Percentiles rank a stretch among this genome's conserved stretches.
Conservation (phyloP, 1,284 basidiomycete genomes). For the Ganoderma lingzhi region DNA sequence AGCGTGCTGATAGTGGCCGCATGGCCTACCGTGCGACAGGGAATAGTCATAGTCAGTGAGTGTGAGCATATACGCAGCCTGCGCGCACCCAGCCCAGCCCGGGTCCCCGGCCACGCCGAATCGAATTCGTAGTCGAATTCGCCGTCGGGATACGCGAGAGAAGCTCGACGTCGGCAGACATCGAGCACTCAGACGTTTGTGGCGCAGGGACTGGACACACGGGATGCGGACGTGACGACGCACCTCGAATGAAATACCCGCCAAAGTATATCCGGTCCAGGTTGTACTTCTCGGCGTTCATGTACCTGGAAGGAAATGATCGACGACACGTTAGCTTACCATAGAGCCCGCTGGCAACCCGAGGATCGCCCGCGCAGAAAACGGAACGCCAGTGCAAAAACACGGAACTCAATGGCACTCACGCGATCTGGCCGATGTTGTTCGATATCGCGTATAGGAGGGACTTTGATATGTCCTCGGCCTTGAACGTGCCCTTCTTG, state of each 20-base stretch:
- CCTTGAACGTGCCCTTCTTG: conserved; percentile 79
- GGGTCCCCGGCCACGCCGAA: conserved; percentile 2
- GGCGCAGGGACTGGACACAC: conserved; percentile 9
- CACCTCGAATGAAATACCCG: conserved; percentile 98
- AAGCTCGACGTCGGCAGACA: neutral
- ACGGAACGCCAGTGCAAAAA: neutral
- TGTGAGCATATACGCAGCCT: neutral
- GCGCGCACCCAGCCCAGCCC: neutral
- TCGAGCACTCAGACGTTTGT: conserved; percentile 12
- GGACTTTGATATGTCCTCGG: conserved; percentile 96
- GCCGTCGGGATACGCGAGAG: neutral
- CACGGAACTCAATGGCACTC: conserved; percentile 48
- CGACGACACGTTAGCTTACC: neutral
- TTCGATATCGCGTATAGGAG: conserved; percentile 97
- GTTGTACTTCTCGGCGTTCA: conserved; percentile 99
- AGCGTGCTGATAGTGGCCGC: conserved; percentile 97
- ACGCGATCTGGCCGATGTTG: conserved; percentile 99
- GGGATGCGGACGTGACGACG: conserved; percentile 35
- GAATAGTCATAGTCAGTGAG: neutral
- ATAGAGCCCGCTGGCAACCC: neutral
- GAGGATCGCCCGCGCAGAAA: neutral
- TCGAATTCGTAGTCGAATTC: neutral
- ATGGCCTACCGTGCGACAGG: conserved; percentile 67
- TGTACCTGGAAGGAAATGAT: conserved; percentile 70
- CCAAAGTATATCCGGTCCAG: conserved; percentile 99